Percentiles rank a stretch among this genome's conserved stretches.
Conservation (phyloP, 2,329 filamentous ascomycete species). For the Diaporthe humulicola region DNA sequence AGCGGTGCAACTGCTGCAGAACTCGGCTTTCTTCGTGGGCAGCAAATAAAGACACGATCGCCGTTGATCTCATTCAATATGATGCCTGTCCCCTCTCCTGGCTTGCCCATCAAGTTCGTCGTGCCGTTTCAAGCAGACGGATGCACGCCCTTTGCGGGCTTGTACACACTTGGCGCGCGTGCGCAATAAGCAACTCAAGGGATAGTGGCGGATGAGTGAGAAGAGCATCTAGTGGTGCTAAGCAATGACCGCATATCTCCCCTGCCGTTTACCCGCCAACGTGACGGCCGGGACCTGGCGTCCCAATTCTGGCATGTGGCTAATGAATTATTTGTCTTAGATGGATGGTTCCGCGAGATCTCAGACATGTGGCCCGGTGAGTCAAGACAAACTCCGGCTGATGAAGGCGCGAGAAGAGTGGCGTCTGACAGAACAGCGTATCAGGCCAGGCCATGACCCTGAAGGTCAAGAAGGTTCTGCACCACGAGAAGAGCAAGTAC, state of each 20-base stretch:
- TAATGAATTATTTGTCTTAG: conserved; percentile 59
- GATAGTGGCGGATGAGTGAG: not conserved
- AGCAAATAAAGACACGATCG: too few species aligned
- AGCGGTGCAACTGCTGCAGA: not conserved
- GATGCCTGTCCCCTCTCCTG: not conserved
- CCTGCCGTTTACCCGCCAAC: not conserved
- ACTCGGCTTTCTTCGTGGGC: not conserved
- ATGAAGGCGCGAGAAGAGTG: not conserved
- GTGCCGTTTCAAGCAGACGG: not conserved
- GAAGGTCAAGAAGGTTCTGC: conserved; percentile 96
- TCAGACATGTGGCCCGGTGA: conserved; percentile 94
- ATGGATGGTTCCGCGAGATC: conserved; percentile 99
- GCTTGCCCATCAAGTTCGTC: not conserved
- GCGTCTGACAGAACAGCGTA: conserved; percentile 30
- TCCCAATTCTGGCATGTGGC: not conserved
- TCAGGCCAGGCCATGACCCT: conserved; percentile 96
- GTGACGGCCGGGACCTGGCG: not conserved
- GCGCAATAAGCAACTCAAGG: not conserved
- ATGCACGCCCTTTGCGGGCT: not conserved
- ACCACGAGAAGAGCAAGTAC: conserved; percentile 99
- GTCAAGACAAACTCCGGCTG: conserved; percentile 43
- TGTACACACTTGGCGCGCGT: not conserved
- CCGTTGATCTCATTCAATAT: not conserved
- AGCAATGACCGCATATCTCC: not conserved
- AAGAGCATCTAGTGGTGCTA: conserved; percentile 2